A percentile compares a stretch with the other conserved stretches of the same genome.
Conservation (phyloP, 495 filamentous ascomycete species). For the Penicillium dipodomyicola region DNA sequence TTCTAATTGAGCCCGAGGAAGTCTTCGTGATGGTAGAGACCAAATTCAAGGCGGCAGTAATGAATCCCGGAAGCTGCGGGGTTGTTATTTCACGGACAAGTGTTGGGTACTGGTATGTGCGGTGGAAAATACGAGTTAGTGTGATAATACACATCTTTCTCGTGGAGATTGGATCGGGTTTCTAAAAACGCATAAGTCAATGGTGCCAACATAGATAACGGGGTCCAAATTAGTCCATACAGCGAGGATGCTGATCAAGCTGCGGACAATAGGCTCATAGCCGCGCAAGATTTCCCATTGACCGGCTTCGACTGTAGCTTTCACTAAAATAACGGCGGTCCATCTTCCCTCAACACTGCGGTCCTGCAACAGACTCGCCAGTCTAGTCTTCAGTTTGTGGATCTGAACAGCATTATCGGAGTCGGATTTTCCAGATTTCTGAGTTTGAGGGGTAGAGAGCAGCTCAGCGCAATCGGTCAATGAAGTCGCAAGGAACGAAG, state of each 20-base stretch:
- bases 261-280: constrained; percentile 68
- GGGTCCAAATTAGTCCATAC: constrained; percentile 41
- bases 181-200: constrained; percentile 44
- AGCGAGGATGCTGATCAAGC: constrained; percentile 65
- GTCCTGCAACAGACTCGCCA: constrained; percentile 72
- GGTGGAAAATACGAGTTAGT: constrained; percentile 74
- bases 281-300: constrained; percentile 74
- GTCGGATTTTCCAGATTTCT: constrained; percentile 51
- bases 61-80: constrained; percentile 71
- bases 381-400: constrained; percentile 75
- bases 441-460: constrained; percentile 49
- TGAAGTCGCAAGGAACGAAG: constrained; percentile 59
- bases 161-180: constrained; percentile 66
- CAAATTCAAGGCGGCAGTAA: constrained; percentile 68
- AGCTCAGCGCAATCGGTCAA: constrained; percentile 58
- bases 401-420: constrained; percentile 62
- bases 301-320: constrained; percentile 75
- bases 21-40: constrained; percentile 45
- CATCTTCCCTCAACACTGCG: constrained; percentile 69
- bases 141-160: constrained; percentile 73
- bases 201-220: constrained; percentile 5
- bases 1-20: constrained; percentile 40
- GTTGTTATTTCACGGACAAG: constrained; percentile 86
- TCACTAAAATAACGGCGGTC: constrained; percentile 71
- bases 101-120: constrained; percentile 76